Base-by-base conservation (phyloP, 2,329 filamentous ascomycete genomes). In the Alternaria panax region DNA sequence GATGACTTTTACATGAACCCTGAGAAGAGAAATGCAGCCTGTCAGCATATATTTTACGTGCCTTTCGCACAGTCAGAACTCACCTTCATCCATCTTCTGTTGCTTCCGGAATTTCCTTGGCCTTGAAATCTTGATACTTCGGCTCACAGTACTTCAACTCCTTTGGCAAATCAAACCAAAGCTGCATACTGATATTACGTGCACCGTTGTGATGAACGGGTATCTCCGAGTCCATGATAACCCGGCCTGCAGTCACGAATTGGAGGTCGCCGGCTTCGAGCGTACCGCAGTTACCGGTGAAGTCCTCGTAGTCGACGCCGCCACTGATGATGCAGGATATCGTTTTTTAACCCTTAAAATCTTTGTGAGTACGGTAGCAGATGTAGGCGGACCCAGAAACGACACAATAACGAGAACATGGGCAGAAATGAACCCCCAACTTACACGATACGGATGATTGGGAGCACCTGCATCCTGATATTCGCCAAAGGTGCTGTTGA, bases 1-100 rank as follows among this genome's bases (percentile, higher is more conserved):
- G 7, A 34, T 34, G 7, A 34, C 30, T 14, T 34, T 34, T 14
- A 34, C 30, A 14, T 30, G 28, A 11, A 30, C 28, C 12, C 28
- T 30, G 2, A 11, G 2, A 0, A 30, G 0, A 30, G 12, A 30
- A 0, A 11, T 8, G 28, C 2, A 4, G 9, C 28, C 12, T 11
- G 28, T 30, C 28, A 30, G 28, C 28, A 12, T 11, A 28, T 28
- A 6, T 28, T 28, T 28, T 7, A 28, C 28, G 9, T 30, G 0
- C 28, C 12, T 30, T 1, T 1, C 9, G 3, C 1, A 30, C 28
- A 30, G 27, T 6, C 7, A 28, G 27, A 28, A 30, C 30, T 34
- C 16, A 34, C 30, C 30, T 34, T 0, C 14, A 12, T 0, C 2
- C 12, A 14, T 34, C 30, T 6, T 0, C 30, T 14, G 0, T 6